Base-by-base conservation (phyloP, 2,329 filamentous ascomycete species). In the Orbilia quercus region DNA sequence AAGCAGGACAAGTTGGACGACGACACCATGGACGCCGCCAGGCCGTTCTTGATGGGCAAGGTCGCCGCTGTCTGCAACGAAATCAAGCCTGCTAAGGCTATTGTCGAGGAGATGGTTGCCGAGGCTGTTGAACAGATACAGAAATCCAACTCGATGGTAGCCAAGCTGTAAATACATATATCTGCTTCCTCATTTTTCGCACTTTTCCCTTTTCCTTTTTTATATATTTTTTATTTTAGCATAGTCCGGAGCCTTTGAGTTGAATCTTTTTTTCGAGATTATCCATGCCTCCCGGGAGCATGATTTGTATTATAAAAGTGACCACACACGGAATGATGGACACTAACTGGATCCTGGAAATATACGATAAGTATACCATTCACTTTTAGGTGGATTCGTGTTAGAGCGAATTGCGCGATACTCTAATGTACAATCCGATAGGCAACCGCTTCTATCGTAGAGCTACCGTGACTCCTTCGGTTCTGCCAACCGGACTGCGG, bases 11-110 rank as follows among this genome's bases (percentile, higher is more conserved):
- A 90, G 51, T 86, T 90, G 73, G 87, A 91, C 69, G 93, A 97
- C 72, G 92, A 98, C 42, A 87, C 90, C 34, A 88, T 99, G 83
- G 95, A 98, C 81, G 92, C 95, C 80, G 93, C 92, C 79, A 87
- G 92, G 70, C 93, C 93, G 12, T 96, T 88, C 85, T 83, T 97
- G 78, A 99, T 99, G 95, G 95, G 95, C 81, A 96, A 98, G 86
- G 94, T 91, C 74, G 91, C 95, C 38, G 94, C 95, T 25, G 91
- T 97, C 31, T 91, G 95, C 65, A 95, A 94, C 79, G 92, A 98
- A 84, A 90, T 89, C 85, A 96, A 96, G 88, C 84, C 86, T 40
- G 95, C 95, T 75, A 96, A 93, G 86, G 91, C 82, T 16, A 94
- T 99, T 74, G 90, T 99, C 40, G 95, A 99, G 79, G 95, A 99